Evolutionary conservation across 2,329 filamentous ascomycete genomes (phyloP).

Genomic region (Tricladium varicosporioides): DNA sequence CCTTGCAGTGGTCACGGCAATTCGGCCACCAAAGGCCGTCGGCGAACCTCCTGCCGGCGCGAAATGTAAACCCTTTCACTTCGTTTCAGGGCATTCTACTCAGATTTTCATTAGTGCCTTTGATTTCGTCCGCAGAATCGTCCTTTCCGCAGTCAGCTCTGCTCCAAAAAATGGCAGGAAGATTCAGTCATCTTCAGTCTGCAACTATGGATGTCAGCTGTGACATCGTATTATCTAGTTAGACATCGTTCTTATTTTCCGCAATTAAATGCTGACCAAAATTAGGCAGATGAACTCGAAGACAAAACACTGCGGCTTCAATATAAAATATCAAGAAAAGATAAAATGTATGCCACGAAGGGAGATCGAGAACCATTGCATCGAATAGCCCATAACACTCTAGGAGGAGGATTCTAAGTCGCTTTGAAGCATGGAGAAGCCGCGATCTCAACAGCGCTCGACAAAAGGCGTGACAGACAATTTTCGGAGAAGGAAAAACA

Average conservation of each 20-base stretch:
- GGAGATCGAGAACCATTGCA: conserved; percentile 17
- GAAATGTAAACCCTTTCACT: conserved; percentile 2
- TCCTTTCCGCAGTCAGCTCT: conserved; percentile 17
- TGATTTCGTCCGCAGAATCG: conserved; percentile 11
- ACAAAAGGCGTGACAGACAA: conserved; percentile 23
- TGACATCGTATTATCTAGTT: conserved; percentile 22
- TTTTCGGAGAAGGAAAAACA: conserved; percentile 23
- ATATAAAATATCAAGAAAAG: conserved; percentile 17
- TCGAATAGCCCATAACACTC: conserved; percentile 18
- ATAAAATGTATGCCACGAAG: conserved; percentile 5
- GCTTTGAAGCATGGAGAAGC: conserved; percentile 21
- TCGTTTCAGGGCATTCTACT: too few relatives aligned
- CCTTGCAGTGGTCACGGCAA: conserved; percentile 4
- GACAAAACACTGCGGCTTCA: conserved; percentile 16
- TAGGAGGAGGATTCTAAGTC: conserved; percentile 20
- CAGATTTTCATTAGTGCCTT: too few relatives aligned
- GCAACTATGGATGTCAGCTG: conserved; percentile 22
- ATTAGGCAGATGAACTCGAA: conserved; percentile 21
- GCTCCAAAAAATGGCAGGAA: conserved; percentile 17
- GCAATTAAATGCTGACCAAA: conserved; percentile 19
- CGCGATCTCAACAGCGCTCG: conserved; percentile 19
- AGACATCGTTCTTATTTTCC: conserved; percentile 20
- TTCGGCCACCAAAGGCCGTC: conserved; percentile 7
- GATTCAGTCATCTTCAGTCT: conserved; percentile 23
- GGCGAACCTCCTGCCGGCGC: conserved; percentile 3